These are phyloP conservation scores for Gentiana straminea DNA, from an alignment of 257 asterid species.

Conservation along the genomic window DNA sequence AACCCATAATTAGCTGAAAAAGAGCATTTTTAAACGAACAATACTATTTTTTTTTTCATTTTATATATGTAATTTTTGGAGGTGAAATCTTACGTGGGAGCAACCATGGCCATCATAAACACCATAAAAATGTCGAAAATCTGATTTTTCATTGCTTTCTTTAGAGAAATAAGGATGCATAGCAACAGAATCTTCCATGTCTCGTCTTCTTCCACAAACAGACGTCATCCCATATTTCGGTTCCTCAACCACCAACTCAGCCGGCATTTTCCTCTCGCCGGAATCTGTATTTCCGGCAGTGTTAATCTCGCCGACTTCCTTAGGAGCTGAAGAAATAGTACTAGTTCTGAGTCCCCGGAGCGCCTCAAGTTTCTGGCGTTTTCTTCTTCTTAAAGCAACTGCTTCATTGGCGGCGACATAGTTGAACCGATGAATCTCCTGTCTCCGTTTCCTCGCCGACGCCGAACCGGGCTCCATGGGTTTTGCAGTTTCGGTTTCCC, in stretches of 20 bases:
- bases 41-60: too few species aligned
- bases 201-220: conserved; percentile 80
- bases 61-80: too few species aligned
- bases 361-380: conserved; percentile 2
- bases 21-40: too few species aligned
- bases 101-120: conserved; percentile 99
- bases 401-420: conserved; percentile 47
- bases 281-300: conserved; percentile 6
- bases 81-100: conserved; percentile 56
- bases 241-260: conserved; percentile 5
- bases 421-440: conserved; percentile 68
- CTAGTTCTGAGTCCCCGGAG: too few species aligned
- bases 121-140: conserved; percentile 53
- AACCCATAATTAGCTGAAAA: background rate
- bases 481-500: conserved; percentile 54
- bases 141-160: conserved; percentile 6
- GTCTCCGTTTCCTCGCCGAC: conserved; percentile 52
- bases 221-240: conserved; percentile 65
- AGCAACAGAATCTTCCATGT: conserved; percentile 88
- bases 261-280: conserved; percentile 1
- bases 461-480: conserved; percentile 54
- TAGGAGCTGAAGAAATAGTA: too few species aligned
- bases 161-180: conserved; percentile 39
- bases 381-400: conserved; percentile 18
- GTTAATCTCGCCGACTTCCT: background rate